Evolutionary conservation across 2,329 filamentous ascomycete species (phyloP), one percentile per base, ranked within the genome.

Genomic region (Colletotrichum cordylinicola): DNA sequence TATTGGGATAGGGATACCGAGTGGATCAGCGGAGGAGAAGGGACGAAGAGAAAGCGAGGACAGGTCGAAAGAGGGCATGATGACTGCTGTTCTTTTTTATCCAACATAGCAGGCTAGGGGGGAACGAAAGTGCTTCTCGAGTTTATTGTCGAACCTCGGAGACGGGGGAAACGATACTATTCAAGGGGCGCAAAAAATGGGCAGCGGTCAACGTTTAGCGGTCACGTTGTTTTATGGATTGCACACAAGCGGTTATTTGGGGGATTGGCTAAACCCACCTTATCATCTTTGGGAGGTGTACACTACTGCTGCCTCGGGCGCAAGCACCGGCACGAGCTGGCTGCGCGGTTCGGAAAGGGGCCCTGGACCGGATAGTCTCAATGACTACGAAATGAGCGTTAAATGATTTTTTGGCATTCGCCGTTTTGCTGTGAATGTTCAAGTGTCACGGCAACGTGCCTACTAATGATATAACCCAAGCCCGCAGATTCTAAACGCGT

Each of bases 151-250:
- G 39, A 43, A 48, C 52, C 62, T 67, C 72, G 71, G 66, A 76
- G 64, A 76, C 66, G 71, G 60, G 72, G 55, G 52, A 52, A 52
- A 52, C 43, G 31, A 52, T 31, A 24, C 33, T 39, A 65, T 65
- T 64, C 37, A 31, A 56, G 62, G 31, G 62, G 69, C 48, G 60
- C 61, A 31, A 67, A 67, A 72, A 65, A 60, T 69, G 70, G 70
- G 70, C 55, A 76, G 74, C 70, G 74, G 70, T 76, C 74, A 74
- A 66, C 64, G 70, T 65, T 73, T 66, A 76, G 74, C 74, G 70
- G 74, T 68, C 74, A 74, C 74, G 74, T 73, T 68, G 27, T 76
- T 76, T 74, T 74, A 76, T 74, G 70, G 70, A 68, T 76, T 76
- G 62, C 74, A 61, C 62, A 60, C 62, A 67, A 61, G 74, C 60